phyloP scores from a whole-genome alignment of 139 green algal genomes.

The Desmodesmus armatus region DNA sequence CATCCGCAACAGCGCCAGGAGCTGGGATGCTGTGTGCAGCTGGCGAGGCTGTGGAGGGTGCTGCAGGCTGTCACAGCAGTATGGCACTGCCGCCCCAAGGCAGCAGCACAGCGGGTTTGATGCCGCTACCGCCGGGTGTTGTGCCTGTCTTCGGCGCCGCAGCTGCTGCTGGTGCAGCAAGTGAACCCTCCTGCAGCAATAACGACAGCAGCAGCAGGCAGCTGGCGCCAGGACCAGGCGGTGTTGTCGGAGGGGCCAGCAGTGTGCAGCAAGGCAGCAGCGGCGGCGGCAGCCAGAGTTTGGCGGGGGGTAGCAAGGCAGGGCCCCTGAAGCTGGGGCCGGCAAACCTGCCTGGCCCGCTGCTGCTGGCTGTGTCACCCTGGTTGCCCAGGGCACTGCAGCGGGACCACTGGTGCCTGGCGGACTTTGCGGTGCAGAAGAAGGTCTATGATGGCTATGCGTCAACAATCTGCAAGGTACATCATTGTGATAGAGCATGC shows the following conservation, averaged over 20 bases:
- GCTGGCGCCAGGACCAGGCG: too few species aligned
- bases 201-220: slow-evolving; percentile 8
- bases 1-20: neutral
- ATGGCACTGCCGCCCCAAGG: too few species aligned
- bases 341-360: neutral
- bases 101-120: neutral
- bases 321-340: neutral
- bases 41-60: too few species aligned
- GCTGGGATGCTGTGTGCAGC: neutral
- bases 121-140: neutral
- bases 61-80: too few species aligned
- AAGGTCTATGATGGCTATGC: slow-evolving; percentile 45
- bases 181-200: neutral
- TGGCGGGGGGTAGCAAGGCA: neutral
- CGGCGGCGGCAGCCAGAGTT: slow-evolving; percentile 6
- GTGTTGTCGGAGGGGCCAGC: too few species aligned
- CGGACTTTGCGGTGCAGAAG: slow-evolving; percentile 21
- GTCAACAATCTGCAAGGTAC: slow-evolving; percentile 38
- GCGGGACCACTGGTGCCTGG: neutral
- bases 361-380: slow-evolving; percentile 14
- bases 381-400: slow-evolving; percentile 8
- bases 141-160: neutral
- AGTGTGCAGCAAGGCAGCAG: too few species aligned
- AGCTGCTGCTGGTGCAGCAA: neutral
- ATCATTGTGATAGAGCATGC: too few species aligned